Percentiles rank a stretch among this genome's conserved stretches.
Evolutionary conservation across 2,329 filamentous ascomycete genomes (phyloP).

Genomic region (Davidsoniella neocaledoniae): DNA sequence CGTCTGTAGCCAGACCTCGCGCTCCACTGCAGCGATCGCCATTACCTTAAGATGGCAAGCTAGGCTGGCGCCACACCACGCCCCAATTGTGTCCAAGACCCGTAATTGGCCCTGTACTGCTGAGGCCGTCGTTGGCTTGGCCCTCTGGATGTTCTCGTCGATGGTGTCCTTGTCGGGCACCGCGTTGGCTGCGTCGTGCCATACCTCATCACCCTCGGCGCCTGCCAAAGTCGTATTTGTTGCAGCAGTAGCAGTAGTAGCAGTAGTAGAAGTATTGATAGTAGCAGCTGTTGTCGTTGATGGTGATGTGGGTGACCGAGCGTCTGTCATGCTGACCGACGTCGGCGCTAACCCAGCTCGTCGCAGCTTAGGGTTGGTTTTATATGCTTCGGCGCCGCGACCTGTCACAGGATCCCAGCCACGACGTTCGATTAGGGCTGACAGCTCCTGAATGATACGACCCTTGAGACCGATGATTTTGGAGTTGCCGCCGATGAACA

Average conservation of each 20-base stretch:
- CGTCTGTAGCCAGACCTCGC: slow-evolving; percentile 53
- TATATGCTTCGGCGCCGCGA: slow-evolving; percentile 43
- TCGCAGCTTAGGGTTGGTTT: slow-evolving; percentile 26
- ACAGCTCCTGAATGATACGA: slow-evolving; percentile 61
- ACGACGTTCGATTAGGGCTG: slow-evolving; percentile 43
- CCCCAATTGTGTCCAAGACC: slow-evolving; percentile 50
- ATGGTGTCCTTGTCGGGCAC: slow-evolving; percentile 38
- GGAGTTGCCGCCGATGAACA: slow-evolving; percentile 71
- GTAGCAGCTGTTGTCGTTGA: slow-evolving; percentile 13
- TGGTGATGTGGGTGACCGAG: slow-evolving; percentile 13
- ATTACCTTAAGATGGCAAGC: slow-evolving; percentile 50
- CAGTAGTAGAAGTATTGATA: slow-evolving; percentile 1
- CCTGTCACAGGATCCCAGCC: slow-evolving; percentile 68
- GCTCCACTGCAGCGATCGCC: slow-evolving; percentile 52
- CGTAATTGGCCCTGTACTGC: slow-evolving; percentile 41
- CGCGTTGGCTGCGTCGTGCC: slow-evolving; percentile 27
- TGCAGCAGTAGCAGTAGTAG: not conserved
- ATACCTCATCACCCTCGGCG: slow-evolving; percentile 20
- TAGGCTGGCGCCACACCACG: slow-evolving; percentile 60
- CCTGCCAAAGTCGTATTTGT: slow-evolving; percentile 16
- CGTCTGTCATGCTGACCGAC: slow-evolving; percentile 3
- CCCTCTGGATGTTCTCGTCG: slow-evolving; percentile 36
- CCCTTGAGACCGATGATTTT: slow-evolving; percentile 63
- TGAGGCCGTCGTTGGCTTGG: slow-evolving; percentile 15
- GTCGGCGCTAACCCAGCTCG: slow-evolving; percentile 15